Percentiles rank a stretch among this genome's conserved stretches.
These are phyloP conservation scores for Diplodia corticola DNA, from an alignment of 2,329 filamentous ascomycete genomes.

Conservation along the genomic window DNA sequence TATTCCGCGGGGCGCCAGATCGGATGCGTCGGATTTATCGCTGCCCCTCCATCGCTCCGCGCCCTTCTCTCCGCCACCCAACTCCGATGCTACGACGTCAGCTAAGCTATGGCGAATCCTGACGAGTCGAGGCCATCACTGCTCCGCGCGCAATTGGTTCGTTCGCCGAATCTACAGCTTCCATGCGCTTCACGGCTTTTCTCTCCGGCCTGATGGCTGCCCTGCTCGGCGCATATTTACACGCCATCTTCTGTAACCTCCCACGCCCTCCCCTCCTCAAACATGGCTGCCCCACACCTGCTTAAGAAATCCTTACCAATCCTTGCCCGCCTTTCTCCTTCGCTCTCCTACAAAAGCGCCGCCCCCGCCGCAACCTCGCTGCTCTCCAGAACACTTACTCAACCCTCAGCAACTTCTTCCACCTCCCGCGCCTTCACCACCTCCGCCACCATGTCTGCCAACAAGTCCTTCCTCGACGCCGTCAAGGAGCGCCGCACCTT, in stretches of 20 bases:
- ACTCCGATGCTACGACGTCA: slow-evolving; percentile 17
- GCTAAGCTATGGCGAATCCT: slow-evolving; percentile 9
- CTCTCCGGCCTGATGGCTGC: background rate
- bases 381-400: background rate
- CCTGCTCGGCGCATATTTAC: background rate
- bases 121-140: background rate
- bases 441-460: slow-evolving; percentile 40
- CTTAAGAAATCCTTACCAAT: slow-evolving; percentile 39
- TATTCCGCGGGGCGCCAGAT: background rate
- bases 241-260: background rate
- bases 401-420: slow-evolving; percentile 1
- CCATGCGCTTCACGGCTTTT: slow-evolving; percentile 20
- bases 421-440: slow-evolving; percentile 23
- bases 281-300: slow-evolving; percentile 29
- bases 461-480: slow-evolving; percentile 59
- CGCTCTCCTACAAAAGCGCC: slow-evolving; percentile 21
- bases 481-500: slow-evolving; percentile 67
- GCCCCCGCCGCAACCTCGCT: background rate
- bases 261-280: background rate
- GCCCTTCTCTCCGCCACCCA: background rate
- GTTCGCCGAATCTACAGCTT: background rate
- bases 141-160: background rate
- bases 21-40: slow-evolving; percentile 20
- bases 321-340: slow-evolving; percentile 1
- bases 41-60: slow-evolving; percentile 1